Evolutionary conservation across 1,139 yeast species (phyloP).

Genomic region (Blastobotrys raffinosifermentans): DNA sequence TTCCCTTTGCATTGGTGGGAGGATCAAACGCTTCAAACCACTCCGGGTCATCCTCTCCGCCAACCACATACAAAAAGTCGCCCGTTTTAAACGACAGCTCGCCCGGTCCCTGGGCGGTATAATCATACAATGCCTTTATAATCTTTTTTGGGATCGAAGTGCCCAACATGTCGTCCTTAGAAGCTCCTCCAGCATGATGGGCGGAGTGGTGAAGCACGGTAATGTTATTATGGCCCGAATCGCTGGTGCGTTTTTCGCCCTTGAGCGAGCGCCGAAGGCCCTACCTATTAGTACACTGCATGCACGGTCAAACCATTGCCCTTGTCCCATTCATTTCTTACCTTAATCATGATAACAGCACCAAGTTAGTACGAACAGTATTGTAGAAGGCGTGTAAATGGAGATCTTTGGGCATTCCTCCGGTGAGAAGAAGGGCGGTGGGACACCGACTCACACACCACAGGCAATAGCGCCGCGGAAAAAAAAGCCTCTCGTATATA

Average conservation of each 20-base stretch:
- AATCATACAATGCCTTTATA: conserved; percentile 75
- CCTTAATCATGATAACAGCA: conserved; percentile 7
- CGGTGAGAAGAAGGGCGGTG: no score
- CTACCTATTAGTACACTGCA: conserved; percentile 15
- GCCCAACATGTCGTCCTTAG: conserved; percentile 21
- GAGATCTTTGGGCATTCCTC: no score
- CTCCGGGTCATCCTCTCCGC: conserved; percentile 55
- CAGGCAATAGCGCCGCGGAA: no score
- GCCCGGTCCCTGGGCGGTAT: conserved; percentile 73
- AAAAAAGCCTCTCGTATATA: no score
- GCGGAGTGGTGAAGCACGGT: conserved; percentile 7
- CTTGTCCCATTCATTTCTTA: background rate
- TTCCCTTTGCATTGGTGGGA: conserved; percentile 65
- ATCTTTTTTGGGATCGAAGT: conserved; percentile 61
- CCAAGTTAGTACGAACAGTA: no score
- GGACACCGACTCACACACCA: no score
- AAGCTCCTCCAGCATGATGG: conserved; percentile 1
- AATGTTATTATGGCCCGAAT: conserved; percentile 2
- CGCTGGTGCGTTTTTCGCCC: conserved; percentile 30
- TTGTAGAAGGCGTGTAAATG: no score
- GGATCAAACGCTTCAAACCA: conserved; percentile 94
- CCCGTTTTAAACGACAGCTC: conserved; percentile 76
- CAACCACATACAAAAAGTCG: conserved; percentile 80
- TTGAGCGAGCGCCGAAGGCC: conserved; percentile 34
- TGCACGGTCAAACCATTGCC: background rate